These are phyloP conservation scores for Eucalyptus globulus DNA, from an alignment of 345 rosid genomes.

Conservation along the genomic window DNA sequence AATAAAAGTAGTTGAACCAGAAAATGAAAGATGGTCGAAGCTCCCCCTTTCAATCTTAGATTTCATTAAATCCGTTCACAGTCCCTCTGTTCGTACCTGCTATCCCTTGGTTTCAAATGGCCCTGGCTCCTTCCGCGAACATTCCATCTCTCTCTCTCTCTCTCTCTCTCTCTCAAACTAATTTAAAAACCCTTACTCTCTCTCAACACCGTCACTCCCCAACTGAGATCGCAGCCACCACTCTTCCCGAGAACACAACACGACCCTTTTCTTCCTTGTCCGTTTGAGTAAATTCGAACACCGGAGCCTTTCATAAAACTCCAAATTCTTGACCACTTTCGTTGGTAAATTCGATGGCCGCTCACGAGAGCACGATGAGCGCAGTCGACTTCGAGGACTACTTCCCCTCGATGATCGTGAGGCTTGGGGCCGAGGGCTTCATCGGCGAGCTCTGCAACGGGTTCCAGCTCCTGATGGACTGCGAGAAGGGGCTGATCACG, in stretches of 20 bases:
- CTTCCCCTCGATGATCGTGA: conserved; percentile 46
- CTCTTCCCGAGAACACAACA: background rate
- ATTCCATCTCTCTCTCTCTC: background rate
- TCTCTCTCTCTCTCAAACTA: background rate
- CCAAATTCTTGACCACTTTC: background rate
- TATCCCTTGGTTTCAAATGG: background rate
- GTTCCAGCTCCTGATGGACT: conserved; percentile 45
- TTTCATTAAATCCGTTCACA: background rate
- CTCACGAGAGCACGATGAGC: background rate
- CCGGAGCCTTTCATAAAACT: background rate
- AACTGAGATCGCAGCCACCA: background rate
- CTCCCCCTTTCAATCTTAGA: background rate
- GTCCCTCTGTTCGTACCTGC: background rate
- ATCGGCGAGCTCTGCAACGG: conserved; percentile 47
- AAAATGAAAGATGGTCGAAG: background rate
- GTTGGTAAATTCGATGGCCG: background rate
- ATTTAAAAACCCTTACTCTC: background rate
- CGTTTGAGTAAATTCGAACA: background rate
- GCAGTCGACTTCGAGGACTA: conserved; percentile 36
- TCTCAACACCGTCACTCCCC: background rate
- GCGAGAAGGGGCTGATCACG: conserved; percentile 48
- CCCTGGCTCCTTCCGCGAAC: background rate
- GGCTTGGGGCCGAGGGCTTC: conserved; percentile 42
- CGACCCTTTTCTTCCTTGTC: background rate
- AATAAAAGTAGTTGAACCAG: background rate